These are phyloP conservation scores for Pyricularia sp. DNA, from an alignment of 2,329 filamentous ascomycete species.

Conservation along the genomic window DNA sequence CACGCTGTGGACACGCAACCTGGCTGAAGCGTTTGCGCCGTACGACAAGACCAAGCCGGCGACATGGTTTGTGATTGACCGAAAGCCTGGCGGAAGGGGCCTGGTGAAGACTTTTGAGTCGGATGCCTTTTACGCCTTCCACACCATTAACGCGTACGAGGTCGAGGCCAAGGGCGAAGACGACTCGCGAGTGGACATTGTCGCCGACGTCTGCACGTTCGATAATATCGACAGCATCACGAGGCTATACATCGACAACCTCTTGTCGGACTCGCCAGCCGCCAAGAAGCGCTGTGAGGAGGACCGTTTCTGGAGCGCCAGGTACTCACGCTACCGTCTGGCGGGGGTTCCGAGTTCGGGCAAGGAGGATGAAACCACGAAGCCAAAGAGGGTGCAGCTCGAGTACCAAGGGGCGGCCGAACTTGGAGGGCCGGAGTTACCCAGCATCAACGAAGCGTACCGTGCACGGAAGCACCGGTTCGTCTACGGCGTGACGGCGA, in stretches of 20 bases:
- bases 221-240: constrained; percentile 35
- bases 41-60: constrained; percentile 29
- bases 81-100: constrained; percentile 25
- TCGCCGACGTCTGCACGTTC: constrained; percentile 36
- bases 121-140: constrained; percentile 43
- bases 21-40: constrained; percentile 3
- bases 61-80: constrained; percentile 45
- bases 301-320: neutral
- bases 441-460: constrained; percentile 27
- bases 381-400: neutral
- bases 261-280: constrained; percentile 26
- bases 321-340: constrained; percentile 9
- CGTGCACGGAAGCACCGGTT: constrained; percentile 24
- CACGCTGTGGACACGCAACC: constrained; percentile 3
- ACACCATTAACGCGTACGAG: constrained; percentile 45
- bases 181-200: constrained; percentile 22
- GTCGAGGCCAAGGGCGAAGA: constrained; percentile 17
- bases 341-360: neutral
- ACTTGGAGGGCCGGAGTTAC: constrained; percentile 20
- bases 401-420: constrained; percentile 1
- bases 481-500: constrained; percentile 25
- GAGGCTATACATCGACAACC: constrained; percentile 36
- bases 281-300: constrained; percentile 6
- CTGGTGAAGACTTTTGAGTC: constrained; percentile 38
- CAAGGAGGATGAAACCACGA: neutral